Evolutionary conservation across 1,284 basidiomycete species (phyloP), one percentile per base, ranked within the genome.

Genomic region (Taiwanofungus camphoratus): DNA sequence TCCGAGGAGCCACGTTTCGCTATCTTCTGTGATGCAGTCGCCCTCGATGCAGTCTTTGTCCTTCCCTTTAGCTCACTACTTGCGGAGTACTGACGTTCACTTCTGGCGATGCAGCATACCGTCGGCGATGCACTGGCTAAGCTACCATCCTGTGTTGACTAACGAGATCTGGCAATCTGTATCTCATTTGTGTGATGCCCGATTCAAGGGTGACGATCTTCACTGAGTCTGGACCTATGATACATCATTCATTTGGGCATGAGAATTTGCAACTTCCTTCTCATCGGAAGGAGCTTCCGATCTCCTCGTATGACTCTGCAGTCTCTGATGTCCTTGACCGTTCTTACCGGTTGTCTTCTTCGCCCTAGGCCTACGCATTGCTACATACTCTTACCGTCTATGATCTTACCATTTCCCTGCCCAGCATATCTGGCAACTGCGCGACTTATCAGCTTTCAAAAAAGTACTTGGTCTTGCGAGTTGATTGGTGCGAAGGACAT

Each of bases 161-260:
- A 39, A 47, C 41, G 36, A 26, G 45, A 47, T 42, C 36, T 37
- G 15, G 31, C 16, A 52, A 50, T 52, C 52, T 52, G 42, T 46
- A 55, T 55, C 54, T 55, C 54, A 49, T 37, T 44, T 33, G 32
- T 48, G 44, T 44, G 48, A 47, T 47, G 50, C 43, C 49, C 49
- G 50, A 48, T 52, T 54, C 49, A 36, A 52, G 52, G 50, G 52
- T 48, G 47, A 33, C 46, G 36, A 46, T 47, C 45, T 45, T 36
- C 39, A 39, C 8, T 29, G 26, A 48, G 46, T 35, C 50, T 52
- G 49, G 50, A 38, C 49, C 45, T 24, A 22, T 45, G 36, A 19
- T 13, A 35, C 26, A 34, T 35, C n/a, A 20, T 22, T 15, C 33
- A 19, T 18, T 13, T 39, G n/a, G 26, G 40, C 30, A 21, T 21